Evolutionary conservation across 2,329 filamentous ascomycete species (phyloP), one percentile per base, ranked within the genome.

Genomic region (Gaeumannomyces sp.): DNA sequence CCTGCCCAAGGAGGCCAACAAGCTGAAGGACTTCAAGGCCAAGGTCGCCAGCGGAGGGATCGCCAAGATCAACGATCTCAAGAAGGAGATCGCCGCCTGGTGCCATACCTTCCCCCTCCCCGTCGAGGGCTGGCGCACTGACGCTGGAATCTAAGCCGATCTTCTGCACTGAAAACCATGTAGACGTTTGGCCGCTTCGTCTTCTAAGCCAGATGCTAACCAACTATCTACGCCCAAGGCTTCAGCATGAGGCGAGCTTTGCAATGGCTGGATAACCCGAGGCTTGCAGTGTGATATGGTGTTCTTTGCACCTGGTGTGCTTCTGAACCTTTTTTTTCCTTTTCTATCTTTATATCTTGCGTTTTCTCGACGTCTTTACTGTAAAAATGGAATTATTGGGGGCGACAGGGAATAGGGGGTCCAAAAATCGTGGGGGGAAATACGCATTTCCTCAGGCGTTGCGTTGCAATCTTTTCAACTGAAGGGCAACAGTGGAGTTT

Each of bases 1-100:
- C 69, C 86, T 98, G 29, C 94, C 95, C 77, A 97, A 97, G 88
- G 91, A 95, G 79, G 92, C 92, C 74, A 99, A 98, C 88, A 97
- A 96, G 88, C 91, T 96, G 78, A 98, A 98, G 89, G 95, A 99
- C 84, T 98, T 99, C 90, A 96, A 94, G 85, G 88, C 87, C 76
- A 94, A 92, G 86, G 92, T 97, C 68, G 86, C 90, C 66, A 81
- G 84, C 70, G 93, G 92, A 69, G 85, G 89, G 74, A 84, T 96
- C 61, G 79, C 86, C 67, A 91, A 93, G 83, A 94, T 99, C 80
- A 88, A 90, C 76, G 85, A 84, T 71, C 85, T 97, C 76, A 91
- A 89, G 83, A 90, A 92, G 82, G 94, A 98, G 85, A 93, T 99
- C 76, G 83, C 92, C 60, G 80, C 81, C 61, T 99, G 94, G 94